These are phyloP conservation scores for Penicillium flavigenum DNA, from an alignment of 495 filamentous ascomycete genomes.

Conservation along the genomic window DNA sequence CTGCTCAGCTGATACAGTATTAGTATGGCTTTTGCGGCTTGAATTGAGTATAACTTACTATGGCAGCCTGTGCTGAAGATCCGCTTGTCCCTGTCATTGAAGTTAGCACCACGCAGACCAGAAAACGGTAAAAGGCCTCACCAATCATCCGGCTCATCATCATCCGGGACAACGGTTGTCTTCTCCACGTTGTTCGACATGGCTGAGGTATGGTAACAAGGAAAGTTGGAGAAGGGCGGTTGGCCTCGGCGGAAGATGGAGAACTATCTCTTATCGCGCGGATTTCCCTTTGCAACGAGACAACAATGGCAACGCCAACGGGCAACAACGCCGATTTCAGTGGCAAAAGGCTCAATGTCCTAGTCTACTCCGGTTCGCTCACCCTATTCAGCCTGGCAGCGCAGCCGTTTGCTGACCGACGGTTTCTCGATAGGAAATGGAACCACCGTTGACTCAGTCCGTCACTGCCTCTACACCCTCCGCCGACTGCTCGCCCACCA, in stretches of 20 bases:
- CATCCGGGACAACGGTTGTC: constrained; percentile 39
- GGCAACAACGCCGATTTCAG: constrained; percentile 50
- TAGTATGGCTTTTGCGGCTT: neutral
- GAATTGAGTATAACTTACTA: constrained; percentile 50
- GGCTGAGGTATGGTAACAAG: constrained; percentile 16
- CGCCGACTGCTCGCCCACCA: constrained; percentile 86
- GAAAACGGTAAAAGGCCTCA: constrained; percentile 37
- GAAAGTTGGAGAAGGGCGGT: constrained; percentile 15
- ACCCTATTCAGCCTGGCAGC: constrained; percentile 19
- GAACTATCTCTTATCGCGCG: constrained; percentile 28
- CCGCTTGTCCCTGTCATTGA: constrained; percentile 74
- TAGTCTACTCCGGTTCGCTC: constrained; percentile 77
- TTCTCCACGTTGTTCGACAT: constrained; percentile 45
- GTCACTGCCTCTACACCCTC: constrained; percentile 84
- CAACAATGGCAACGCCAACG: constrained; percentile 34
- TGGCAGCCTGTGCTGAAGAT: constrained; percentile 96
- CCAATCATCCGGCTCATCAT: constrained; percentile 95
- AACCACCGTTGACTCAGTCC: constrained; percentile 81
- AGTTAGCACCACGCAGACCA: constrained; percentile 20
- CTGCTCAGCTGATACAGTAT: constrained; percentile 67
- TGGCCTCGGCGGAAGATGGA: constrained; percentile 15
- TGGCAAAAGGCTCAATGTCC: constrained; percentile 71
- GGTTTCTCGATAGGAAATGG: constrained; percentile 63
- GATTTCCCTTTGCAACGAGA: constrained; percentile 17
- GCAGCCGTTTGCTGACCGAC: constrained; percentile 32